phyloP scores from a whole-genome alignment of 1,284 basidiomycete genomes.

The Fistulina hepatica region DNA sequence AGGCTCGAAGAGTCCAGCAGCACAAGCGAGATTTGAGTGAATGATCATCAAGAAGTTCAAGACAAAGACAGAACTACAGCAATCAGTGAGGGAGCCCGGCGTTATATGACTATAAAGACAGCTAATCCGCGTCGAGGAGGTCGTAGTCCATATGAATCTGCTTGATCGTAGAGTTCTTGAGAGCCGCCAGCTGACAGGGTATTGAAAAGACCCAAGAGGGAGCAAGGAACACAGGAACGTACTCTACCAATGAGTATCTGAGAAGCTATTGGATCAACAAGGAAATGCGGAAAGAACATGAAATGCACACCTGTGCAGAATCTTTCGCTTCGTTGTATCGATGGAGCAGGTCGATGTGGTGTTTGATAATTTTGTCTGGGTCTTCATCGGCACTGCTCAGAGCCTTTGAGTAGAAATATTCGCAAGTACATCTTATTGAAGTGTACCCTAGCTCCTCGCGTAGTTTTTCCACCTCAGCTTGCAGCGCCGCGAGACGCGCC shows the following conservation, averaged over 20 bases:
- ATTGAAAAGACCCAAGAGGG: conserved; percentile 8
- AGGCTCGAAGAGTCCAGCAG: neutral
- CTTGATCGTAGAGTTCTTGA: conserved; percentile 53
- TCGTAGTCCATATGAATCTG: conserved; percentile 61
- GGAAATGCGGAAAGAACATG: conserved; percentile 3
- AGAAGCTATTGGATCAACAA: conserved; percentile 1
- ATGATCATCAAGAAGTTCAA: neutral
- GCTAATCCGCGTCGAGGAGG: conserved; percentile 35
- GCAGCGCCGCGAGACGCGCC: conserved; percentile 37
- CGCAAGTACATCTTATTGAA: neutral
- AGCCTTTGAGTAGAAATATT: conserved; percentile 1
- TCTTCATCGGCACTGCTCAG: conserved; percentile 38
- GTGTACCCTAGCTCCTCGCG: conserved; percentile 45
- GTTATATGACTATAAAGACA: no score
- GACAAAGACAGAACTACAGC: no score
- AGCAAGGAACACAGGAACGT: conserved; percentile 13
- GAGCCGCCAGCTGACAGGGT: conserved; percentile 42
- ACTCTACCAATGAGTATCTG: conserved; percentile 53
- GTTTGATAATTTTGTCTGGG: conserved; percentile 53
- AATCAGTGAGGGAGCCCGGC: no score
- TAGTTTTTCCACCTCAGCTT: conserved; percentile 40
- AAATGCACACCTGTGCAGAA: conserved; percentile 49
- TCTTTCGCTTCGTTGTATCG: conserved; percentile 75
- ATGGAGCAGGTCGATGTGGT: conserved; percentile 63
- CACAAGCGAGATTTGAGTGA: neutral